Evolutionary conservation across 1,284 basidiomycete genomes (phyloP), one percentile per base, ranked within the genome.

Genomic region (Porodaedalea pini): DNA sequence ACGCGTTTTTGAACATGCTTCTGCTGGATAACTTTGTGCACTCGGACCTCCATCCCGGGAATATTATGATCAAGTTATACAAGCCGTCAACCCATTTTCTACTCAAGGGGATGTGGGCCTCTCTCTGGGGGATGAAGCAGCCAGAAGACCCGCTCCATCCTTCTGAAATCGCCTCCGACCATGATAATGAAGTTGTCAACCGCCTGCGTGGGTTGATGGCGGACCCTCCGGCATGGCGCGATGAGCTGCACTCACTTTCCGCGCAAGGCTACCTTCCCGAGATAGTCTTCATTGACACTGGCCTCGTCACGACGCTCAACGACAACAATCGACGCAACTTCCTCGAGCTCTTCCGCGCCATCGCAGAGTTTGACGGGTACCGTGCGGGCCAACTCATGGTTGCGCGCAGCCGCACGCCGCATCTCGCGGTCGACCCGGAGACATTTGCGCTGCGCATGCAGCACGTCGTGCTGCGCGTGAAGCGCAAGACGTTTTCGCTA

Each of bases 1-100:
- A 99, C 70, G 94, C 95, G 0, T 99, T 99, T 73, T 70, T 99
- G 91, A 94, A 98, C 74, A 99, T 99, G 96, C 83, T 99, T 21
- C 78, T 99, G 1, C 78, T 99, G 47, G 96, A 99, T 74, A 99
- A 99, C 71, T 99, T 98, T 72, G 94, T 96, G 1, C 96, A 99
- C 70, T 87, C 95, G 2, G 96, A 97, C 71, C 79, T 97, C 25
- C 91, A 92, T 71, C 93, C 94, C 0, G 96, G 96, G 29, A 98
- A 98, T 71, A 96, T 98, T 71, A 94, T 98, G 89, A 86, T 98
- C 75, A 96, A 95, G 70, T 97, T 98, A 72, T 88, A 86, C 69
- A 90, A 89, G 68, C 91, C 83, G 6, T 80, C 84, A 0, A 85
- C 83, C 1, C 72, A 77, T 50, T 78, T 80, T 61, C 72, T 92